phyloP scores from a whole-genome alignment of 371 early-diverging fungal species.

The Dinochytrium kinnereticum region DNA sequence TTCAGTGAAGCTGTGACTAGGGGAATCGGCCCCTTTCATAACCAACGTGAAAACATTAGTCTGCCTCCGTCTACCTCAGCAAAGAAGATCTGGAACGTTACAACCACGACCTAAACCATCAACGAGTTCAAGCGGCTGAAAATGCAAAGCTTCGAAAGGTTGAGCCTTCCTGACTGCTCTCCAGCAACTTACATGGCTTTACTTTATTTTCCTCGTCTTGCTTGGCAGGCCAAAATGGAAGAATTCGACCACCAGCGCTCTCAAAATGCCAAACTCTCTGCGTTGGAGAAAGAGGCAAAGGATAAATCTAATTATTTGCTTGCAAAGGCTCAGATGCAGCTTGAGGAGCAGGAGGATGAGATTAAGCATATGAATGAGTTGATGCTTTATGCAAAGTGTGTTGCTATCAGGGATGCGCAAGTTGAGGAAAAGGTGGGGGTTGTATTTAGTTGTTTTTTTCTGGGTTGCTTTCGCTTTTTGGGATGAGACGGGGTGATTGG shows the following conservation, averaged over 20 bases:
- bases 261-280: slow-evolving; percentile 50
- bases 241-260: slow-evolving; percentile 52
- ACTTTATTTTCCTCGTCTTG: slow-evolving; percentile 7
- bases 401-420: slow-evolving; percentile 61
- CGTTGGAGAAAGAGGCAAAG: slow-evolving; percentile 54
- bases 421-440: slow-evolving; percentile 57
- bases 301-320: slow-evolving; percentile 57
- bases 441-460: not conserved
- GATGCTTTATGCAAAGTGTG: slow-evolving; percentile 66
- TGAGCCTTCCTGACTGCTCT: not conserved
- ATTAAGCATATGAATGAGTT: slow-evolving; percentile 65
- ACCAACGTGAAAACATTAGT: slow-evolving; percentile 21
- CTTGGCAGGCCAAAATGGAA: slow-evolving; percentile 52
- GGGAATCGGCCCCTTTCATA: too few species aligned
- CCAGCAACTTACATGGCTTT: too few species aligned
- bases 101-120: slow-evolving; percentile 35
- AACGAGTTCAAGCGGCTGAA: slow-evolving; percentile 39
- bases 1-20: not conserved
- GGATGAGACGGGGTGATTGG: too few species aligned
- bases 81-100: slow-evolving; percentile 45
- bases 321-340: slow-evolving; percentile 58
- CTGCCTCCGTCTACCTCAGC: slow-evolving; percentile 33
- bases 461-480: too few species aligned
- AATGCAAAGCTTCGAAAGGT: slow-evolving; percentile 52
- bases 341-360: slow-evolving; percentile 66